Evolutionary conservation across 2,329 filamentous ascomycete species (phyloP), one percentile per base, ranked within the genome.

Genomic region (Pseudocercospora macadamiae): DNA sequence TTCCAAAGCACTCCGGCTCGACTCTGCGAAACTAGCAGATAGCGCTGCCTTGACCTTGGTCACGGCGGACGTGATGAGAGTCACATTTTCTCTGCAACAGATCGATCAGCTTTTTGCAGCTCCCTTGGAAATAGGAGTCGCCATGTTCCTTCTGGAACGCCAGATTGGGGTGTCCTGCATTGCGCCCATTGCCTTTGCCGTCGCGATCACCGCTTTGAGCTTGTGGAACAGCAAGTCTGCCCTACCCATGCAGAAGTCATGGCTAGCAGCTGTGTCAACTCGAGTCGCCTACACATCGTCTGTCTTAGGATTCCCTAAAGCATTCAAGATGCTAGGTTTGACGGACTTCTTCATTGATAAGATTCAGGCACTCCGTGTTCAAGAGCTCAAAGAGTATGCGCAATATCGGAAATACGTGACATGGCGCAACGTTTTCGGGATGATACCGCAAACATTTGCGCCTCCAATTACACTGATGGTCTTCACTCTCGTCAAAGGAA

Each of bases 61-160:
- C 51, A 68, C 60, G 42, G 60, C 62, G 5, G 63, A 68, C 18
- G 56, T 65, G 12, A 59, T 61, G 10, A 55, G 63, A 32, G 54
- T 68, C 10, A 55, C 53, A n/a, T 49, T 32, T 28, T 60, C 56
- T 3, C 54, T 63, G 30, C 51, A 61, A n/a, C 36, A 54, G 3
- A 53, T 63, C 10, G 60, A 66, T 32, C 51, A 65, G 6, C 55
- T 65, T 16, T 64, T 61, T 42, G 63, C 64, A 10, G 60, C 64
- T n/a, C 66, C 64, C 3, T 47, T 68, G 5, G 64, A 68, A 28
- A 61, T 68, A 16, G 66, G 51, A 3, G 39, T 66, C 4, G 64
- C 66, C 2, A 63, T 65, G 14, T 64, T 55, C 28, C 51, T 68
- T 4, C 45, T 66, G 10, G 34, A 61, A 26, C 55, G 56, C 10